Conservation (phyloP, 2,329 filamentous ascomycete species). For the Dendrostoma leiphaemia region DNA sequence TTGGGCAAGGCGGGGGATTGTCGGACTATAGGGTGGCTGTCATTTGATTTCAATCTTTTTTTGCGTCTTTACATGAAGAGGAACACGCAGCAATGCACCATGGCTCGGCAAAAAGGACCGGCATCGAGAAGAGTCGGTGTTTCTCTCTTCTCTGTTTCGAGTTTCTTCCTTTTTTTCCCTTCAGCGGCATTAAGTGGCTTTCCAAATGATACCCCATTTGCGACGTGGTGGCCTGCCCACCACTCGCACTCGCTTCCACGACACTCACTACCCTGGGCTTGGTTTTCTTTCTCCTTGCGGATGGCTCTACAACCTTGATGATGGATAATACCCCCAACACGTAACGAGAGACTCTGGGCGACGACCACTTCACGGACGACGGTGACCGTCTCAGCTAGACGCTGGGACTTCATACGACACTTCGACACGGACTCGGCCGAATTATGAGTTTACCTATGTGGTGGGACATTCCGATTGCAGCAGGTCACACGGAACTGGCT, state of each 20-base stretch:
- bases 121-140: slow-evolving; percentile 35
- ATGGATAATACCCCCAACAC: slow-evolving; percentile 32
- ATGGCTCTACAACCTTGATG: slow-evolving; percentile 45
- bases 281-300: slow-evolving; percentile 39
- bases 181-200: slow-evolving; percentile 41
- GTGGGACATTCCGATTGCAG: slow-evolving; percentile 20
- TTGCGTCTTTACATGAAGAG: slow-evolving; percentile 46
- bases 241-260: slow-evolving; percentile 38
- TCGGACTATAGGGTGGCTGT: slow-evolving; percentile 46
- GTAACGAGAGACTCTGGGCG: slow-evolving; percentile 28
- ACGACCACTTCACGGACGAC: slow-evolving; percentile 35
- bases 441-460: slow-evolving; percentile 10
- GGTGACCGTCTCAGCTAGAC: slow-evolving; percentile 21
- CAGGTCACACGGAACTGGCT: slow-evolving; percentile 23
- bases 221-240: slow-evolving; percentile 25
- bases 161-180: slow-evolving; percentile 26
- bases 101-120: slow-evolving; percentile 42
- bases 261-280: slow-evolving; percentile 31
- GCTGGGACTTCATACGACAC: slow-evolving; percentile 19
- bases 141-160: slow-evolving; percentile 29
- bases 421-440: slow-evolving; percentile 18
- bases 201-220: slow-evolving; percentile 37
- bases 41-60: slow-evolving; percentile 28
- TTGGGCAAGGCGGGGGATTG: slow-evolving; percentile 43
- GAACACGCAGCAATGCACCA: slow-evolving; percentile 64